Conservation (phyloP, 148 eudicot genomes). For the Suaeda aralocaspica region DNA sequence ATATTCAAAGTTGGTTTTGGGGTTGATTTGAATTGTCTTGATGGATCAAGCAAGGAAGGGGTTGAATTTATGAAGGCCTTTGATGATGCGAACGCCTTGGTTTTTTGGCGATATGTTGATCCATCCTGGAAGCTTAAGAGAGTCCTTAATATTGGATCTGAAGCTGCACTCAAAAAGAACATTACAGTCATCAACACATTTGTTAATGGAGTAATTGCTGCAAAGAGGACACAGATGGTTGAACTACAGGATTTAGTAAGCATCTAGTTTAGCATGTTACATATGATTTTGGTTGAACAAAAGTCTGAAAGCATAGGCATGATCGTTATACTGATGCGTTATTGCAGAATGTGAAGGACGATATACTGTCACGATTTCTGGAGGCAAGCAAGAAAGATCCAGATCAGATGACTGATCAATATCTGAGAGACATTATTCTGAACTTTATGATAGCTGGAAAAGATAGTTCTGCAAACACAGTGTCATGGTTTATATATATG, state of each 20-base stretch:
- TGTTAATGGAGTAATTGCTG: conserved; percentile 43
- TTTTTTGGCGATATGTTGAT: conserved; percentile 55
- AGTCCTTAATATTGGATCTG: conserved; percentile 58
- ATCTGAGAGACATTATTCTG: conserved; percentile 61
- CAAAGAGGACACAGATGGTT: conserved; percentile 39
- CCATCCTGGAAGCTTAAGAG: conserved; percentile 63
- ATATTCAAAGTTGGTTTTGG: conserved; percentile 88
- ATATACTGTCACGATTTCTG: conserved; percentile 65
- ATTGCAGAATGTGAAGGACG: conserved; percentile 49
- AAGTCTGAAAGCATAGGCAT: background rate
- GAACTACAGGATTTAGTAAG: conserved; percentile 16
- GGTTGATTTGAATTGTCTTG: conserved; percentile 66
- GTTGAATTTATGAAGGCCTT: conserved; percentile 59
- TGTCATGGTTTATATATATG: conserved; percentile 75
- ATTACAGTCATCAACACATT: conserved; percentile 46
- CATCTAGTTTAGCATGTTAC: background rate
- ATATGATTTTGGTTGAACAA: background rate
- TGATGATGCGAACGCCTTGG: conserved; percentile 61
- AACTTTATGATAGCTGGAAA: conserved; percentile 70
- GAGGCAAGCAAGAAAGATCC: conserved; percentile 53
- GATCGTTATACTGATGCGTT: background rate
- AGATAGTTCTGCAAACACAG: conserved; percentile 58
- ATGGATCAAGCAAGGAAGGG: conserved; percentile 58
- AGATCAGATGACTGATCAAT: conserved; percentile 28
- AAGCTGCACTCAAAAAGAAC: conserved; percentile 53